A percentile compares a stretch with the other conserved stretches of the same genome.
Conservation (phyloP, 768 basidiomycete species). For the Thelephora aurantiotincta region DNA sequence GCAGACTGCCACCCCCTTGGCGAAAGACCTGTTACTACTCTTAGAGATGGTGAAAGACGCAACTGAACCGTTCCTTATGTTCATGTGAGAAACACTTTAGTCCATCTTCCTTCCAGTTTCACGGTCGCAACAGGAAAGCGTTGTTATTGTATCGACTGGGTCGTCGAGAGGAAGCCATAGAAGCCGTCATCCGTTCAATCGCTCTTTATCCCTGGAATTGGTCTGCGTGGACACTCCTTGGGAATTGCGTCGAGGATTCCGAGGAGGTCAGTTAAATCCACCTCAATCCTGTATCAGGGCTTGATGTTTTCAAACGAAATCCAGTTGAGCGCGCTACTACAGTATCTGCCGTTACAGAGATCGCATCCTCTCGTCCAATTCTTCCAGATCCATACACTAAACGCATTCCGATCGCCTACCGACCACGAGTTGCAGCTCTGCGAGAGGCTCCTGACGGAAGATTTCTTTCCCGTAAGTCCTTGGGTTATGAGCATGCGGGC, state of each 20-base stretch:
- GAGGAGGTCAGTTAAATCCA: constrained; percentile 51
- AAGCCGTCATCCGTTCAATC: constrained; percentile 63
- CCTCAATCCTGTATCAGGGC: constrained; percentile 11
- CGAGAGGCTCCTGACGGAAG: constrained; percentile 53
- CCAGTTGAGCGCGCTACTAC: constrained; percentile 30
- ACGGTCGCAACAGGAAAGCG: constrained; percentile 43
- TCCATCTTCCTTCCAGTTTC: constrained; percentile 1
- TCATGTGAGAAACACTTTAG: constrained; percentile 40
- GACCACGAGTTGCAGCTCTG: constrained; percentile 77
- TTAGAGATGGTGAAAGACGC: constrained; percentile 42
- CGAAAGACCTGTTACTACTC: constrained; percentile 40
- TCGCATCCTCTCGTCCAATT: constrained; percentile 44
- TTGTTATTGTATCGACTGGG: constrained; percentile 70
- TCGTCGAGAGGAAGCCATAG: constrained; percentile 77
- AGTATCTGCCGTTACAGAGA: constrained; percentile 32
- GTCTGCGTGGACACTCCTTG: constrained; percentile 82
- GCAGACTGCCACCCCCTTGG: constrained; percentile 55
- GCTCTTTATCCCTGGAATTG: constrained; percentile 83
- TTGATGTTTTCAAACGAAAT: constrained; percentile 6
- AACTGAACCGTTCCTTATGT: constrained; percentile 72
- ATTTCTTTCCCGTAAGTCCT: constrained; percentile 69
- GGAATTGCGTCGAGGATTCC: constrained; percentile 62
- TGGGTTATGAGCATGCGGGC: constrained; percentile 84
- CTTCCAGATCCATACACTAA: constrained; percentile 82
- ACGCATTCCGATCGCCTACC: constrained; percentile 80